Evolutionary conservation across 148 eudicot species (phyloP).

Genomic region (Chenopodium berlandieri): DNA sequence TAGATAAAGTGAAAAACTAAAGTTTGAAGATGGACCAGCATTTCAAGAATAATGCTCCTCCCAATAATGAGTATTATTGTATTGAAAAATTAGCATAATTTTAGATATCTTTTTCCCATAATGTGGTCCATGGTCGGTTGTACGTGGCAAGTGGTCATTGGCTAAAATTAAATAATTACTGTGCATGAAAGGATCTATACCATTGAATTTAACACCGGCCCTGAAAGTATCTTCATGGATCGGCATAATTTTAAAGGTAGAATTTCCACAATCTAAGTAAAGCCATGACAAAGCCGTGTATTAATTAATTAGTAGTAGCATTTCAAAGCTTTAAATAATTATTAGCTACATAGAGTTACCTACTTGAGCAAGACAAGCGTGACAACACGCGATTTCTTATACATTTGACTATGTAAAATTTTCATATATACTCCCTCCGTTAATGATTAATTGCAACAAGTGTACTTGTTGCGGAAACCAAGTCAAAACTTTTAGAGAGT

Average conservation of each 20-base stretch:
- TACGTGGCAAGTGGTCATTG: constrained; percentile 22
- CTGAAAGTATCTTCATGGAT: constrained; percentile 7
- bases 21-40: neutral
- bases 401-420: no score
- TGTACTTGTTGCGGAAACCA: fast-evolving
- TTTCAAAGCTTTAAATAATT: no score
- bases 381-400: no score
- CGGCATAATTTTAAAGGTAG: neutral
- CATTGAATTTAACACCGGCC: constrained; percentile 13
- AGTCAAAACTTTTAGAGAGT: no score
- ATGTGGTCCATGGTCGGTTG: constrained; percentile 24
- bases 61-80: neutral
- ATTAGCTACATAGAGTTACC: no score
- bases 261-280: neutral
- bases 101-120: constrained; percentile 1
- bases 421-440: no score
- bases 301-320: no score
- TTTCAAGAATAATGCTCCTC: neutral
- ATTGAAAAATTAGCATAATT: no score
- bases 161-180: neutral
- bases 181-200: constrained; percentile 10
- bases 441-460: no score
- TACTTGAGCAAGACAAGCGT: no score
- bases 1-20: neutral
- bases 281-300: neutral